Base-by-base conservation (phyloP, 108 stramenopile genomes). In the Pseudonitzschia multiseries region DNA sequence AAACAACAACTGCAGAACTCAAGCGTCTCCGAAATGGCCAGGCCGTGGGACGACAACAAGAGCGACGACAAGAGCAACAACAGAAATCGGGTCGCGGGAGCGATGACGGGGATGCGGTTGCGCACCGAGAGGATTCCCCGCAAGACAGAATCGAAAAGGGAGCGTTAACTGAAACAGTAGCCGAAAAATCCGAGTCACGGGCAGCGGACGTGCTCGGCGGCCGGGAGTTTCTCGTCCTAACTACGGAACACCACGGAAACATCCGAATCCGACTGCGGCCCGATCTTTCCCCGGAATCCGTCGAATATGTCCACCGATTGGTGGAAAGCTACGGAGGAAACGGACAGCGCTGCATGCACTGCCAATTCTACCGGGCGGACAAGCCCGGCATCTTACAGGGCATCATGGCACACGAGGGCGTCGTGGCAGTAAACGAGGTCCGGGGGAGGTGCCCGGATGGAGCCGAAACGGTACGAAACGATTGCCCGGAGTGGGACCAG, bases 331-430 rank as follows among this genome's bases (percentile, higher is more conserved):
- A 64, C n/a, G 73, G 53, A 17, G 71, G 27, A 3, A 41, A 62
- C 26, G 57, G 57, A 8, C 21, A n/a, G 32, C n/a, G 61, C 12
- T 92, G 91, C 63, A 61, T 80, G 57, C 70, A 83, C 57, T 93
- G 92, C 54, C 79, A 80, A 14, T 87, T 93, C 65, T 93, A 93
- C 71, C 78, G 92, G 31, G 83, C 88, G 56, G 92, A 93, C 63
- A 79, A 83, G 21, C 70, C 75, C 13, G 81, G 88, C 3, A 82
- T 93, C 20, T 51, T 93, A 21, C 92, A 93, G 62, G 92, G 92
- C 13, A 75, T 90, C 26, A 75, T 89, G 43, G 68, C 73, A 20
- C 41, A 73, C 18, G 41, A 53, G 12, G 41, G 24, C 17, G 64
- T 51, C 48, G 51, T 82, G 27, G 43, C 72, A 9, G 50, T 21